phyloP scores from a whole-genome alignment of 2,329 filamentous ascomycete genomes.

The Tolypocladium paradoxum region DNA sequence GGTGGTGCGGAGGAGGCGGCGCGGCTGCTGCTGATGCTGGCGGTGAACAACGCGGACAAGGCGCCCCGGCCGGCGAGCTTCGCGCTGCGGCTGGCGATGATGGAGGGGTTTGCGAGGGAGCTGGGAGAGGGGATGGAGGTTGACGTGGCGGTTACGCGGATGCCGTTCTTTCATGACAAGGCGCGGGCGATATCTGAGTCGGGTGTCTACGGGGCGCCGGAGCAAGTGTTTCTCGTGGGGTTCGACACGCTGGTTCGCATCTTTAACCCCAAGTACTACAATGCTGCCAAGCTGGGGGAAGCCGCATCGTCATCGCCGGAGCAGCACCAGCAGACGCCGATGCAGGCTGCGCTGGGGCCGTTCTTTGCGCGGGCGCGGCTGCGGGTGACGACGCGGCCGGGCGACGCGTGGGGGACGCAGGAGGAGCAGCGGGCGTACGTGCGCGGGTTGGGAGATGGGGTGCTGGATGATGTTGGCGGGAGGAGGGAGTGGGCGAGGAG shows the following conservation, averaged over 20 bases:
- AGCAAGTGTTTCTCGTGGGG: constrained; percentile 61
- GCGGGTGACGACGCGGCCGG: constrained; percentile 52
- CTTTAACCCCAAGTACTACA: constrained; percentile 65
- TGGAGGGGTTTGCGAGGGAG: constrained; percentile 56
- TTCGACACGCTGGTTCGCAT: constrained; percentile 69
- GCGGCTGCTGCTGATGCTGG: constrained; percentile 47
- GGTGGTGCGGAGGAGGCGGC: constrained; percentile 7
- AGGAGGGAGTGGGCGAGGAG: constrained; percentile 44
- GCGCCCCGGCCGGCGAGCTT: constrained; percentile 57
- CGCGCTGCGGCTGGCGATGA: constrained; percentile 57
- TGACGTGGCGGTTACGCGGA: constrained; percentile 61
- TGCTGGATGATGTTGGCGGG: constrained; percentile 42
- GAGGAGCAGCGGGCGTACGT: constrained; percentile 39
- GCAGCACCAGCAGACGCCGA: constrained; percentile 10
- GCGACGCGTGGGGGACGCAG: constrained; percentile 46
- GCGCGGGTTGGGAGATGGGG: constrained; percentile 32
- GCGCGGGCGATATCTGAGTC: constrained; percentile 42
- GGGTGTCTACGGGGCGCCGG: constrained; percentile 28
- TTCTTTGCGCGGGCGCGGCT: constrained; percentile 55
- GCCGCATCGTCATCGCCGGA: not conserved
- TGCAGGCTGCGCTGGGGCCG: constrained; percentile 45
- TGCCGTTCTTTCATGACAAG: constrained; percentile 68
- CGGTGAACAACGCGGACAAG: constrained; percentile 57
- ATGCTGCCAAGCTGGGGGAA: not conserved
- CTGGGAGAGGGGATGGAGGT: constrained; percentile 26